These are phyloP conservation scores for Suillus alpinus DNA, from an alignment of 768 basidiomycete species.

Conservation along the genomic window DNA sequence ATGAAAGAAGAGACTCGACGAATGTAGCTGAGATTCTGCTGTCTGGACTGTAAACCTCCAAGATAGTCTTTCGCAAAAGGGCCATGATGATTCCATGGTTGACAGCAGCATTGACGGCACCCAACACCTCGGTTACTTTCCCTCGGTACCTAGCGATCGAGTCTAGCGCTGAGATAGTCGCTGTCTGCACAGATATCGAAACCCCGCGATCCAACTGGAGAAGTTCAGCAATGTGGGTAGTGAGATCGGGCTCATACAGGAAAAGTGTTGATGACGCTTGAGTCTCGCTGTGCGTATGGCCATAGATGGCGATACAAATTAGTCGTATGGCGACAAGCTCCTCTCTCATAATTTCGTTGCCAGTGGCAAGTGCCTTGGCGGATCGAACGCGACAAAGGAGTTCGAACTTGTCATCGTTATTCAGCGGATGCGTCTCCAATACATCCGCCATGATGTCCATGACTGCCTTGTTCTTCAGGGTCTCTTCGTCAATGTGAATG, in stretches of 20 bases:
- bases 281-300: conserved; percentile 79
- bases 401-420: conserved; percentile 84
- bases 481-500: conserved; percentile 61
- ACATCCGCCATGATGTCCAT: conserved; percentile 77
- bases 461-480: conserved; percentile 57
- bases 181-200: conserved; percentile 71
- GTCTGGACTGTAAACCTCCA: conserved; percentile 64
- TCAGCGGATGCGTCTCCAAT: conserved; percentile 63
- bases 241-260: conserved; percentile 92
- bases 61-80: conserved; percentile 76
- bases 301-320: conserved; percentile 87
- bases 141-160: conserved; percentile 81
- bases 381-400: conserved; percentile 83
- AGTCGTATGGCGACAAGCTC: conserved; percentile 81
- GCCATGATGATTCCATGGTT: conserved; percentile 95
- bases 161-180: conserved; percentile 87
- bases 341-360: conserved; percentile 61
- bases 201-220: conserved; percentile 77
- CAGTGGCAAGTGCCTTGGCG: conserved; percentile 63
- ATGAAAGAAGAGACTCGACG: conserved; percentile 80
- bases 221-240: conserved; percentile 84
- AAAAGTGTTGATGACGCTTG: conserved; percentile 81
- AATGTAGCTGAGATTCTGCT: conserved; percentile 71
- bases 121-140: conserved; percentile 83
- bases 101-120: conserved; percentile 90